Conservation (phyloP, 805 yeast species). For the Yarrowia sp. region DNA sequence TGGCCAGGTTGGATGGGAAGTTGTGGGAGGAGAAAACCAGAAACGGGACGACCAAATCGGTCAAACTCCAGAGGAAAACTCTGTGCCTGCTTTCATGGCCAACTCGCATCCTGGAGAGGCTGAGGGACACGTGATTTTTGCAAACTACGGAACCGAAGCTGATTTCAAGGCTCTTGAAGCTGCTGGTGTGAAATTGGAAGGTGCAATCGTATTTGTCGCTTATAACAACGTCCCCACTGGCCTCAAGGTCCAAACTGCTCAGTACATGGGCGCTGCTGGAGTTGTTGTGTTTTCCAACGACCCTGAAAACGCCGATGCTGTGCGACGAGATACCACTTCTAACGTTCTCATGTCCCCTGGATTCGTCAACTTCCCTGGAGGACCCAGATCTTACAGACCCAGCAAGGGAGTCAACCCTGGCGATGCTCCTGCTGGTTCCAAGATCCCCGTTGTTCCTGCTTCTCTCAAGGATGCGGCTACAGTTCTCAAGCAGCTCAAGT, state of each 20-base stretch:
- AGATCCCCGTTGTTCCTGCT: slow-evolving; percentile 78
- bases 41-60: slow-evolving; percentile 50
- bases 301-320: slow-evolving; percentile 51
- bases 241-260: slow-evolving; percentile 63
- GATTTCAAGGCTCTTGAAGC: slow-evolving; percentile 59
- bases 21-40: slow-evolving; percentile 47
- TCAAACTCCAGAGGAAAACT: slow-evolving; percentile 44
- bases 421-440: slow-evolving; percentile 65
- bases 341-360: slow-evolving; percentile 69
- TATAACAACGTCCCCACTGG: slow-evolving; percentile 60
- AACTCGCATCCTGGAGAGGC: slow-evolving; percentile 66
- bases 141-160: slow-evolving; percentile 64
- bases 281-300: slow-evolving; percentile 62
- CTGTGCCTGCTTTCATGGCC: slow-evolving; percentile 63
- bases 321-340: slow-evolving; percentile 56
- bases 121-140: slow-evolving; percentile 64
- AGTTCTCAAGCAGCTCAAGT: slow-evolving; percentile 52
- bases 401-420: slow-evolving; percentile 53
- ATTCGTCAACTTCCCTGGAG: slow-evolving; percentile 81
- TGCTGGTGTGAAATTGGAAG: slow-evolving; percentile 54
- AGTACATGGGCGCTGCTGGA: slow-evolving; percentile 64
- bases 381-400: slow-evolving; percentile 58
- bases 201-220: slow-evolving; percentile 64
- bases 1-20: slow-evolving; percentile 44
- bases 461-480: slow-evolving; percentile 72